Conservation (phyloP, 345 rosid species). For the Leavenworthia alabamica region DNA sequence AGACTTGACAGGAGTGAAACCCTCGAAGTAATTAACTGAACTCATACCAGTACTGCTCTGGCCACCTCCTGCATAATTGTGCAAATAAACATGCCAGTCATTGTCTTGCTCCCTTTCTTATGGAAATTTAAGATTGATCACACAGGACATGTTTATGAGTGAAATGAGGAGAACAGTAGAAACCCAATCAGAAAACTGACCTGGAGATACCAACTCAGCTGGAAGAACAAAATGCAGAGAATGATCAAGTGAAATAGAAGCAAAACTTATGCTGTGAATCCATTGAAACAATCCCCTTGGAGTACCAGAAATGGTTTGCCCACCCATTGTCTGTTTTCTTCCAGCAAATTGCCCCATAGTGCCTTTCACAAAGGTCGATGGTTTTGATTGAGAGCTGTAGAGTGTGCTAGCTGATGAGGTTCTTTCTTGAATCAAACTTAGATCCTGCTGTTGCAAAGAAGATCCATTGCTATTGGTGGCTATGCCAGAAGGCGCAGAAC, state of each 20-base stretch:
- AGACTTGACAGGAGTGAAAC: slow-evolving; percentile 88
- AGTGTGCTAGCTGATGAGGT: slow-evolving; percentile 74
- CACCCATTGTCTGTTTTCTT: slow-evolving; percentile 77
- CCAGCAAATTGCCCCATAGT: slow-evolving; percentile 66
- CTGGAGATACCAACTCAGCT: slow-evolving; percentile 68
- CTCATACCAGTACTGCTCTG: slow-evolving; percentile 46
- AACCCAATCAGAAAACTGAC: slow-evolving; percentile 37
- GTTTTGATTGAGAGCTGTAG: slow-evolving; percentile 75
- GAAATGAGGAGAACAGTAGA: not conserved
- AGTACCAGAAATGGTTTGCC: slow-evolving; percentile 55
- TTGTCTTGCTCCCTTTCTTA: not conserved
- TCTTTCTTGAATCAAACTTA: slow-evolving; percentile 90
- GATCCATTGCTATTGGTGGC: slow-evolving; percentile 59
- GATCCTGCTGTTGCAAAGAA: slow-evolving; percentile 83
- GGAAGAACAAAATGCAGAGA: slow-evolving; percentile 70
- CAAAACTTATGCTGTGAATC: slow-evolving; percentile 95
- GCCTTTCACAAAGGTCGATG: slow-evolving; percentile 85
- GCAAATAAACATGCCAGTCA: slow-evolving; percentile 6
- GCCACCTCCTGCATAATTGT: slow-evolving; percentile 48
- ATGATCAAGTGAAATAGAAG: slow-evolving; percentile 73
- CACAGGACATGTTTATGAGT: not conserved
- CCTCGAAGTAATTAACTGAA: slow-evolving; percentile 64
- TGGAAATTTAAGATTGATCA: not conserved
- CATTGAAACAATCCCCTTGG: slow-evolving; percentile 91
- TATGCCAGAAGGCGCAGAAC: slow-evolving; percentile 79